Evolutionary conservation across 352 stramenopile genomes (phyloP).

Genomic region (Phytophthora sansomeana): DNA sequence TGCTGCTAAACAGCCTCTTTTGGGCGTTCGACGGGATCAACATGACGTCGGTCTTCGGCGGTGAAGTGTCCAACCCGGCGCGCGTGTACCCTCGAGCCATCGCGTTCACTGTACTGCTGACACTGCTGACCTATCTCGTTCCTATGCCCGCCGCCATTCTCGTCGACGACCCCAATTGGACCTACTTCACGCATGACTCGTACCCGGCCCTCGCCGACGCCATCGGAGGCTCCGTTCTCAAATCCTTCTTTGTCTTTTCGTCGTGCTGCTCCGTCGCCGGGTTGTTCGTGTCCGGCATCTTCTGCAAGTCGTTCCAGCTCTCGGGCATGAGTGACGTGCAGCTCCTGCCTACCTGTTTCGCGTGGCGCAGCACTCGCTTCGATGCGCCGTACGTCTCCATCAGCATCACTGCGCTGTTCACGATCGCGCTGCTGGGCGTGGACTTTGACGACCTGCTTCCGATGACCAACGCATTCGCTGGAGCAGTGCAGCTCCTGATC

Average conservation of each 20-base stretch:
- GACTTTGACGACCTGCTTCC: constrained; percentile 76
- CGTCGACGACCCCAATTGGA: constrained; percentile 68
- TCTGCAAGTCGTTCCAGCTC: constrained; percentile 90
- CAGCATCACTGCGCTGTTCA: constrained; percentile 44
- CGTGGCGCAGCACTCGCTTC: constrained; percentile 51
- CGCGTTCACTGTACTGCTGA: constrained; percentile 36
- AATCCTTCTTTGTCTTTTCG: constrained; percentile 81
- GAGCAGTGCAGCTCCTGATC: constrained; percentile 86
- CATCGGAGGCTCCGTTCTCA: constrained; percentile 84
- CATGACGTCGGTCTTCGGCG: constrained; percentile 83
- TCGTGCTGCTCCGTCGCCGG: constrained; percentile 87
- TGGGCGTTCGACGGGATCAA: constrained; percentile 96
- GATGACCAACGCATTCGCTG: constrained; percentile 92
- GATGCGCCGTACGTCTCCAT: constrained; percentile 57
- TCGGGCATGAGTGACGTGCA: constrained; percentile 77
- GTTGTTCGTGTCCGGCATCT: constrained; percentile 93
- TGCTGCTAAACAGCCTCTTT: constrained; percentile 93
- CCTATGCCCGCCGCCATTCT: constrained; percentile 89
- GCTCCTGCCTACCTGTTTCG: constrained; percentile 83
- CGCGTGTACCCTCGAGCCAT: constrained; percentile 68
- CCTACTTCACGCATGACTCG: constrained; percentile 89
- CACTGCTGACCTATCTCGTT: constrained; percentile 39
- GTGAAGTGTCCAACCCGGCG: constrained; percentile 85
- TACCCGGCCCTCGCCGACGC: constrained; percentile 87
- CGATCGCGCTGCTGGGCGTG: constrained; percentile 43